Base-by-base conservation (phyloP, 208 protist species). In the Crithidia brevicula region DNA sequence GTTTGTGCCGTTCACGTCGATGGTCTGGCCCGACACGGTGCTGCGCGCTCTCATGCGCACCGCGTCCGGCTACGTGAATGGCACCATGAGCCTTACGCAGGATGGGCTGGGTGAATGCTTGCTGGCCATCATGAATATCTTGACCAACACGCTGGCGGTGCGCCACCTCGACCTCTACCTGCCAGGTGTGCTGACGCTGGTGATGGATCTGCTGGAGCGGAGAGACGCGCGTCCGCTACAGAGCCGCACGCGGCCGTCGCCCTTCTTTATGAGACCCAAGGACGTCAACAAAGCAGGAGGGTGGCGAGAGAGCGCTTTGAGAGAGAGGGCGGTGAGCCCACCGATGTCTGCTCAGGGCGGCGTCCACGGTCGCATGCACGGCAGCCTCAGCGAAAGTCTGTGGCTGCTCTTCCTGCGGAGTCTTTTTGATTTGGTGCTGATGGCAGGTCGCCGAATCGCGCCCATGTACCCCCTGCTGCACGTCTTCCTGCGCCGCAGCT, bases 391-490 rank as follows among this genome's bases (percentile, higher is more conserved):
- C 4, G 68, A 74, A 34, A 64, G 31, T 33, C 54, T 81, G 22
- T 73, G 75, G 31, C 61, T 54, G n/a, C 64, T 75, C 22, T 70
- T 85, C 40, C 67, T 89, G 66, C 61, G 74, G 3, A 71, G 64
- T 11, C 66, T 92, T 38, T 75, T 74, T 18, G 73, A 82, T 23
- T 72, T 94, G 11, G 82, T 94, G 15, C 36, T 72, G 34, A 66
- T 67, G 16, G 82, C 85, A 18, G 83, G 83, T 20, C 77, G 81
- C 30, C 40, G 59, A 25, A 83, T 91, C 59, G 83, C 79, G 2
- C 79, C 81, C n/a, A 82, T 92, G 73, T 94, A 88, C 61, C 74
- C 68, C 1, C 60, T 94, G 52, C 69, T 94, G 22, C 79, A 86
- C 22, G 47, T 65, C 15, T 91, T 94, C 46, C 73, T 94, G 18